A percentile compares a stretch with the other conserved stretches of the same genome.
Conservation (phyloP, 2,329 filamentous ascomycete genomes). For the Clarireedia homoeocarpa region DNA sequence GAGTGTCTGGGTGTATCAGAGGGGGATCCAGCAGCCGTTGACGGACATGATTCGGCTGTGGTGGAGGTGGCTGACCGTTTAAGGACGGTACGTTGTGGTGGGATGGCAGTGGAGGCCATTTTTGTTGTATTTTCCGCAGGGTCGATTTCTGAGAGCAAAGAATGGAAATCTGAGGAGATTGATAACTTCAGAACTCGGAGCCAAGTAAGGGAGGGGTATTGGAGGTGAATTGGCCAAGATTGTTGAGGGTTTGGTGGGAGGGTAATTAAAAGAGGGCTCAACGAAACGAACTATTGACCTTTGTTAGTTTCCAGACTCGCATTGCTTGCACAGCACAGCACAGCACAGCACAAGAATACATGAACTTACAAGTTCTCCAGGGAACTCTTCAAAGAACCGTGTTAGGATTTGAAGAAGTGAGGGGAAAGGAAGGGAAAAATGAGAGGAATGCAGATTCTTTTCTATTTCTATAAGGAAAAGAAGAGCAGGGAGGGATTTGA, state of each 20-base stretch:
- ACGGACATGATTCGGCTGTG: constrained; percentile 34
- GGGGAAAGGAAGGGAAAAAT: not conserved
- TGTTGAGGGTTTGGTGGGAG: constrained; percentile 5
- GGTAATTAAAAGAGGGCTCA: not conserved
- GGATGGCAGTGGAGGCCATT: constrained; percentile 29
- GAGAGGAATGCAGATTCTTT: not conserved
- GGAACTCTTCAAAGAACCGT: constrained; percentile 3
- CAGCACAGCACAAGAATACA: not conserved
- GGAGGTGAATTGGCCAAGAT: constrained; percentile 1
- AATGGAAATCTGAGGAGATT: not conserved
- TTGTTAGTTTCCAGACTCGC: not conserved
- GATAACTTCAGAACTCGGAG: not conserved
- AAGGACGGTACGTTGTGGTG: constrained; percentile 16
- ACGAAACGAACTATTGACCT: not conserved
- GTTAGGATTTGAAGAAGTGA: not conserved
- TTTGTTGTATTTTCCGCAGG: constrained; percentile 4
- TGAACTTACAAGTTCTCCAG: not conserved
- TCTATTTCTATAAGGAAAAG: not conserved
- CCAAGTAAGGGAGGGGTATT: not conserved
- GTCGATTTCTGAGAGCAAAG: not conserved
- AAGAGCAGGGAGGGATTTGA: not conserved
- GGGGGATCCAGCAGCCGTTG: constrained; percentile 50
- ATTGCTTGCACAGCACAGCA: not conserved
- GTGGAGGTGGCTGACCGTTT: constrained; percentile 24
- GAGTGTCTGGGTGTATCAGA: constrained; percentile 52